Conservation (phyloP, 805 yeast genomes). For the Candida hispaniensis region DNA sequence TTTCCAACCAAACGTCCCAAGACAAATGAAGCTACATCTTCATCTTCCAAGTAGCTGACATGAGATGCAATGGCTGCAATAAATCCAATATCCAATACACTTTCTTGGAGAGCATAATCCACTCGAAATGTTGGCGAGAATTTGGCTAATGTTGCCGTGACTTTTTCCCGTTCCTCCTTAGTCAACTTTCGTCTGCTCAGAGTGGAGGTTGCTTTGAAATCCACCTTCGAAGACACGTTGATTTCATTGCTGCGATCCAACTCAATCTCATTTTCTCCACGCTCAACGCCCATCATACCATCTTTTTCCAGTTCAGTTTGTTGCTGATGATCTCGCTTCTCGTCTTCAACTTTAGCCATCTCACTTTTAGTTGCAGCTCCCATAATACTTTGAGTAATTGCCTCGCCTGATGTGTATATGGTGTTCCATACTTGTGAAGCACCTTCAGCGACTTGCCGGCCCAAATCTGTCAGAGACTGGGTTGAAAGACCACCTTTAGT, state of each 20-base stretch:
- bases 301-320: no score
- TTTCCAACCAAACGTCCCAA: slow-evolving; percentile 46
- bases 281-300: no score
- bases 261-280: not conserved
- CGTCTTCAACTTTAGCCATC: slow-evolving; percentile 1
- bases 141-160: slow-evolving; percentile 34
- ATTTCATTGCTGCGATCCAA: slow-evolving; percentile 1
- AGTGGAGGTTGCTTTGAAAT: slow-evolving; percentile 5
- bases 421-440: slow-evolving; percentile 14
- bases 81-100: slow-evolving; percentile 67
- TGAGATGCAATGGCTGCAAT: slow-evolving; percentile 79
- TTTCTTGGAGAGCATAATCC: slow-evolving; percentile 71
- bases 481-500: slow-evolving; percentile 33
- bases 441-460: slow-evolving; percentile 14
- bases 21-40: slow-evolving; percentile 71
- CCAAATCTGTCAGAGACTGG: slow-evolving; percentile 21
- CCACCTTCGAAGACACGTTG: not conserved
- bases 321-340: not conserved
- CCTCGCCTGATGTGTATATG: slow-evolving; percentile 11
- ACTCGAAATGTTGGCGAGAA: slow-evolving; percentile 51
- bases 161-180: slow-evolving; percentile 31
- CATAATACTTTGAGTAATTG: slow-evolving; percentile 6
- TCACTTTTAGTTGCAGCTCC: slow-evolving; percentile 5
- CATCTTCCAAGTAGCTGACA: slow-evolving; percentile 76
- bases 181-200: slow-evolving; percentile 16